Conservation (phyloP, 2,329 filamentous ascomycete genomes). For the Fusarium mexicanum region DNA sequence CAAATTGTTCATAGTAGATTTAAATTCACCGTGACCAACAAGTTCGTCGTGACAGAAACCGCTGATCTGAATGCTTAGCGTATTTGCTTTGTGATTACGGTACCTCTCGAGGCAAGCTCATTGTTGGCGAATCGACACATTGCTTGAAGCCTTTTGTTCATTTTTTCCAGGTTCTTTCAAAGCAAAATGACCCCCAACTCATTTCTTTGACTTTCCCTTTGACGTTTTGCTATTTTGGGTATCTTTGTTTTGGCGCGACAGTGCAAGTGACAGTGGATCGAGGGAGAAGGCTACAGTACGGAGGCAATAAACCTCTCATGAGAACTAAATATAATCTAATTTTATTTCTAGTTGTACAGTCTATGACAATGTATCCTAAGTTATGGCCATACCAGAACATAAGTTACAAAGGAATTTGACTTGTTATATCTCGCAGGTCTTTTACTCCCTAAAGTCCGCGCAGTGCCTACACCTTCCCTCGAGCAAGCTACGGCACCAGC, state of each 20-base stretch:
- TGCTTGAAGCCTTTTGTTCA: no score
- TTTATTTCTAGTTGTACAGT: background rate
- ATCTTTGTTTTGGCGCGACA: background rate
- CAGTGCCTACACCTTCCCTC: background rate
- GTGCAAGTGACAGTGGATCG: background rate
- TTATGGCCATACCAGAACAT: rapidly evolving
- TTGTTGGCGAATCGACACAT: no score
- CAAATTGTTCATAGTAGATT: no score
- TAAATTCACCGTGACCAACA: no score
- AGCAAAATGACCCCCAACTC: rapidly evolving
- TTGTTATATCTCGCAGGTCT: no score
- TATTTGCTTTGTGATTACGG: no score
- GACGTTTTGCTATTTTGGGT: background rate
- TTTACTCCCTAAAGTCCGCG: no score
- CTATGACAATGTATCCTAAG: background rate
- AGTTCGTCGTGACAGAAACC: rapidly evolving
- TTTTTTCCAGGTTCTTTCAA: no score
- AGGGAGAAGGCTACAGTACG: background rate
- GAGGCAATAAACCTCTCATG: background rate
- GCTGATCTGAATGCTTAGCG: no score
- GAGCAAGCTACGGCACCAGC: background rate
- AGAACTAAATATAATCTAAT: background rate
- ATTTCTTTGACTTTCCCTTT: no score
- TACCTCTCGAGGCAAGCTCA: no score
- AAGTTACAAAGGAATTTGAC: background rate